Percentiles rank a stretch among this genome's conserved stretches.
phyloP scores from a whole-genome alignment of 2,329 filamentous ascomycete genomes.

The Ceratocystis colombiana region DNA sequence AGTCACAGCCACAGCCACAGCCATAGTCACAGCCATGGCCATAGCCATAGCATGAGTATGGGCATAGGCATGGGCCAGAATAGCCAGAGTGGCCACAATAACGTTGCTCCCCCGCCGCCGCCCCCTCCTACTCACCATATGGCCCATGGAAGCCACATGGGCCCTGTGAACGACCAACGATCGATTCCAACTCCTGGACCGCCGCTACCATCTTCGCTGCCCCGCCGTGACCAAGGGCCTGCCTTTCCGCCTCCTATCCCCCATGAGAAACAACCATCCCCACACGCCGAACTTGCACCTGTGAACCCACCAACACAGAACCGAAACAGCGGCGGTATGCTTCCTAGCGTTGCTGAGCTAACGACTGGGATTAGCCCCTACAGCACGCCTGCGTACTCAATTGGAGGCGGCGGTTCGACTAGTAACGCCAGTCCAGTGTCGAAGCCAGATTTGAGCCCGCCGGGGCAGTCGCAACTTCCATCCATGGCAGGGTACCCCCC shows the following conservation, averaged over 20 bases:
- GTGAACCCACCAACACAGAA: conserved; percentile 28
- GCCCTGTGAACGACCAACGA: conserved; percentile 45
- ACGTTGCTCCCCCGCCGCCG: conserved; percentile 24
- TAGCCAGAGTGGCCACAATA: conserved; percentile 11
- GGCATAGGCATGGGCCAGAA: conserved; percentile 27
- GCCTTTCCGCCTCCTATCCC: conserved; percentile 29
- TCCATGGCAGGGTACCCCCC: conserved; percentile 32
- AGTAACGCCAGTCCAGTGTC: conserved; percentile 32
- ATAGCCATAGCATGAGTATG: conserved; percentile 30
- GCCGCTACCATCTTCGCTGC: conserved; percentile 31
- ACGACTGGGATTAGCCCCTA: conserved; percentile 55
- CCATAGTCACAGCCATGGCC: conserved; percentile 26
- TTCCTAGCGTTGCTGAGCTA: conserved; percentile 54
- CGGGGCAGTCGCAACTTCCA: conserved; percentile 34
- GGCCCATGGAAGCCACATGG: conserved; percentile 38
- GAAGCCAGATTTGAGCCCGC: conserved; percentile 36
- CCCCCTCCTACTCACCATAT: conserved; percentile 29
- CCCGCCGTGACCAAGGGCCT: conserved; percentile 17
- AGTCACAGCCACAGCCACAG: conserved; percentile 32
- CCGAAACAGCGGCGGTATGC: conserved; percentile 35
- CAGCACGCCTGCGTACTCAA: conserved; percentile 46
- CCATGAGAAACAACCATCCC: conserved; percentile 27
- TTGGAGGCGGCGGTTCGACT: conserved; percentile 32
- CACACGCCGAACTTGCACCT: conserved; percentile 22
- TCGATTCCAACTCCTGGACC: conserved; percentile 23